phyloP scores from a whole-genome alignment of 2,329 filamentous ascomycete genomes.

The Fusarium sublunatum region DNA sequence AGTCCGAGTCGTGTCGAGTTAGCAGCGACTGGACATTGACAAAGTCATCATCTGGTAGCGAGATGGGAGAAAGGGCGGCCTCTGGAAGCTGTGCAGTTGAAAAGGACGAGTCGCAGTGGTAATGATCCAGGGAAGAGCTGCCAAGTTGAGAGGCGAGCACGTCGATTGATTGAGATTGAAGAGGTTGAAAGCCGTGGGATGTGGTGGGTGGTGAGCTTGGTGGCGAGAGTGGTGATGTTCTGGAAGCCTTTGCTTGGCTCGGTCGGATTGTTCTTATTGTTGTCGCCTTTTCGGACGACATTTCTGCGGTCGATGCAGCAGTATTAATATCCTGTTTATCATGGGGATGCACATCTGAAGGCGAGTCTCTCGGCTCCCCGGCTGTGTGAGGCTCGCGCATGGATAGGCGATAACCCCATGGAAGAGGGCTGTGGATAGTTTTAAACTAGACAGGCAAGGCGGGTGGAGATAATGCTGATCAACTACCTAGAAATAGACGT shows the following conservation, averaged over 20 bases:
- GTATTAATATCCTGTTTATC: conserved; percentile 3
- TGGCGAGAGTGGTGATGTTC: conserved; percentile 34
- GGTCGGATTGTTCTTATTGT: conserved; percentile 1
- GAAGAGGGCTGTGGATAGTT: conserved; percentile 12
- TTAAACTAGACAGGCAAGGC: not conserved
- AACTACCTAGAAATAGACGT: not conserved
- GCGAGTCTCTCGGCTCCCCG: conserved; percentile 32
- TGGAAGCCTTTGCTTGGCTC: not conserved
- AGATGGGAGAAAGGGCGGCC: conserved; percentile 33
- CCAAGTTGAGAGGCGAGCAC: conserved; percentile 40
- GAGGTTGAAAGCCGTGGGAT: conserved; percentile 6
- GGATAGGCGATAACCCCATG: conserved; percentile 37
- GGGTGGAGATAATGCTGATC: not conserved
- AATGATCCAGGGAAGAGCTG: conserved; percentile 38
- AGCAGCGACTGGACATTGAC: conserved; percentile 10
- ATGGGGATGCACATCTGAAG: conserved; percentile 22
- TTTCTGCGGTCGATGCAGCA: conserved; percentile 10
- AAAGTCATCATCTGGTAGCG: conserved; percentile 31
- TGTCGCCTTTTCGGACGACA: conserved; percentile 7
- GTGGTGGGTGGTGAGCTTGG: conserved; percentile 31
- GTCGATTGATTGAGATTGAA: conserved; percentile 34
- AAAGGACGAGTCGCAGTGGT: not conserved
- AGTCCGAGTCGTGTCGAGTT: conserved; percentile 3
- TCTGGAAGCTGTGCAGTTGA: not conserved
- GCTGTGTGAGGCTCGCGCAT: conserved; percentile 44